phyloP scores from a whole-genome alignment of 148 eudicot genomes.

The Chenopodium berlandieri region DNA sequence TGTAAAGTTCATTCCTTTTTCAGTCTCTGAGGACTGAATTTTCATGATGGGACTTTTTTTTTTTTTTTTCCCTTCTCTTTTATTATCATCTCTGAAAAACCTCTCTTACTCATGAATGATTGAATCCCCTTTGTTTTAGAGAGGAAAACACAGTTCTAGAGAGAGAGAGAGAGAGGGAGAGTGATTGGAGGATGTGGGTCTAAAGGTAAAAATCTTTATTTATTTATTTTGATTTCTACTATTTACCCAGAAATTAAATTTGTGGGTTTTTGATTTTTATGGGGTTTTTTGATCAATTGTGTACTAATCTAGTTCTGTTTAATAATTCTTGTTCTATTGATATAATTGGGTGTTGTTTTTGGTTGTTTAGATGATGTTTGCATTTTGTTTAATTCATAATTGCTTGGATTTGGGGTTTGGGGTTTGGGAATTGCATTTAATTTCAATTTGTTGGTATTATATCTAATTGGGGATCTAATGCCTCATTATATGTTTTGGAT shows the following conservation, averaged over 20 bases:
- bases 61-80: background rate
- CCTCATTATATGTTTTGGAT: constrained; percentile 12
- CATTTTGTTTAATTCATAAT: constrained; percentile 14
- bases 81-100: constrained; percentile 15
- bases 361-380: constrained; percentile 12
- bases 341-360: constrained; percentile 9
- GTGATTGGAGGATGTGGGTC: constrained; percentile 67
- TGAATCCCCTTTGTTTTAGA: constrained; percentile 34
- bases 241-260: constrained; percentile 24
- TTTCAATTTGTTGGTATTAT: constrained; percentile 7
- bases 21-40: constrained; percentile 34
- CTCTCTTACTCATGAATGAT: constrained; percentile 31
- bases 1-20: constrained; percentile 39
- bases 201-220: constrained; percentile 54
- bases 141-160: constrained; percentile 13
- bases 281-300: constrained; percentile 26
- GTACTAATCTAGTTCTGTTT: constrained; percentile 19
- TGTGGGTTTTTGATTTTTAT: constrained; percentile 28
- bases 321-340: constrained; percentile 18
- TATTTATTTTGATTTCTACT: background rate
- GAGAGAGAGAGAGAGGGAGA: constrained; percentile 25
- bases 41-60: constrained; percentile 37
- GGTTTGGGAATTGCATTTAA: constrained; percentile 14
- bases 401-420: constrained; percentile 19
- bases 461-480: constrained; percentile 25